Percentiles rank a stretch among this genome's conserved stretches.
phyloP scores from a whole-genome alignment of 805 yeast genomes.

The Yueomyces sp. region DNA sequence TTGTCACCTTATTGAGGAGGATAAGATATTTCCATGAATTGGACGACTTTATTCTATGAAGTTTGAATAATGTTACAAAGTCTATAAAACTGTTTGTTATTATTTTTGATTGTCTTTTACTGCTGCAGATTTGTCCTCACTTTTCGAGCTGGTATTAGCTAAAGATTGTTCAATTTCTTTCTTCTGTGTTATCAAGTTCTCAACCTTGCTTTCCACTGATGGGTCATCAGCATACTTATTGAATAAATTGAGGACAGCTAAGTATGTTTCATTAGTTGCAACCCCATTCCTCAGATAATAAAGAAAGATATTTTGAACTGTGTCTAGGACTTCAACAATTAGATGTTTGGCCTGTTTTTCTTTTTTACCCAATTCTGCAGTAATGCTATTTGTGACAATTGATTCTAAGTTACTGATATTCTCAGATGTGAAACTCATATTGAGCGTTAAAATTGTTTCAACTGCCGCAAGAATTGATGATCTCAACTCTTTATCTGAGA shows the following conservation, averaged over 20 bases:
- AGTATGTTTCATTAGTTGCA: constrained; percentile 26
- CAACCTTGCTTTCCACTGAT: constrained; percentile 26
- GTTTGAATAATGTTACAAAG: too few species aligned
- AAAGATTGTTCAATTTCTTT: constrained; percentile 16
- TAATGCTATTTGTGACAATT: constrained; percentile 25
- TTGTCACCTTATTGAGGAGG: too few species aligned
- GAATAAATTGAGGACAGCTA: constrained; percentile 26
- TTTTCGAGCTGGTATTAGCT: too few species aligned
- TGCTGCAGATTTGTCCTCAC: too few species aligned
- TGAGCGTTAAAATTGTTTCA: not conserved
- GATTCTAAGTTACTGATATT: not conserved
- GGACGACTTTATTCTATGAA: too few species aligned
- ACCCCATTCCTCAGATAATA: constrained; percentile 29
- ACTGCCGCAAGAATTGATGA: not conserved
- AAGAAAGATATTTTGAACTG: constrained; percentile 53
- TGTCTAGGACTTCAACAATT: constrained; percentile 50
- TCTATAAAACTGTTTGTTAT: too few species aligned
- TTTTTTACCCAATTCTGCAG: not conserved
- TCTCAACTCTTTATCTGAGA: not conserved
- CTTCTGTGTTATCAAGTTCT: constrained; percentile 26
- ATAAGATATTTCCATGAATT: too few species aligned
- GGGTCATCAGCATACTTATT: constrained; percentile 28
- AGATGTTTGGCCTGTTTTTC: not conserved
- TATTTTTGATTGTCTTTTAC: too few species aligned
- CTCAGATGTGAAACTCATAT: not conserved